These are phyloP conservation scores for Torulaspora quercuum DNA, from an alignment of 805 yeast species.

Conservation along the genomic window DNA sequence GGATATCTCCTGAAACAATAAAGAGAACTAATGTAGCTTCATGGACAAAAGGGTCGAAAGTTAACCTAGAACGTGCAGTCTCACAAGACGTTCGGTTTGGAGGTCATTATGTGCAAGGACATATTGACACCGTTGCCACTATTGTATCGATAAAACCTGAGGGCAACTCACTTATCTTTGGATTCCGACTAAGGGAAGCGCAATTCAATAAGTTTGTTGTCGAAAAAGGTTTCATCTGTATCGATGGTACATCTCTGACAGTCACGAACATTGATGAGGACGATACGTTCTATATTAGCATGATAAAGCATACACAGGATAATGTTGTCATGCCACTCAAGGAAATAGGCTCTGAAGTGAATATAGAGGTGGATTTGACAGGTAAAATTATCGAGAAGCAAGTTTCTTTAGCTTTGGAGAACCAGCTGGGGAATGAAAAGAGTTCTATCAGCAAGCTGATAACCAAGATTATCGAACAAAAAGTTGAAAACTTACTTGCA, in stretches of 20 bases:
- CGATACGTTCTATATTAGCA: conserved; percentile 72
- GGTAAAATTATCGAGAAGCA: conserved; percentile 92
- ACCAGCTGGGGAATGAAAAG: conserved; percentile 48
- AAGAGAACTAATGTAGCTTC: conserved; percentile 72
- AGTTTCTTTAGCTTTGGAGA: conserved; percentile 54
- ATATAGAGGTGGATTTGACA: conserved; percentile 90
- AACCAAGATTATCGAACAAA: conserved; percentile 45
- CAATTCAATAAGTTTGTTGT: conserved; percentile 69
- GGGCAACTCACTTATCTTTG: conserved; percentile 72
- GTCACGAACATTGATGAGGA: conserved; percentile 71
- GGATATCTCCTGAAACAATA: conserved; percentile 89
- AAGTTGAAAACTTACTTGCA: conserved; percentile 30
- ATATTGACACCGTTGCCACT: conserved; percentile 82
- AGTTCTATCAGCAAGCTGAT: conserved; percentile 52
- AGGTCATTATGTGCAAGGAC: conserved; percentile 98
- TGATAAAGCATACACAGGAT: conserved; percentile 86
- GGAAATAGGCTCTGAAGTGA: conserved; percentile 60
- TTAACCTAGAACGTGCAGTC: conserved; percentile 91
- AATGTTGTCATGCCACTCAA: conserved; percentile 73
- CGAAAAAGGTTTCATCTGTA: conserved; percentile 88
- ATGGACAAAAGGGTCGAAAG: conserved; percentile 54
- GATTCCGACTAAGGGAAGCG: conserved; percentile 65
- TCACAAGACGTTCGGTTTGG: conserved; percentile 75
- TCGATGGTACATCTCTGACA: conserved; percentile 93
- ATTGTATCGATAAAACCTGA: conserved; percentile 56